These are phyloP conservation scores for Brettanomyces anomalus DNA, from an alignment of 805 yeast species.

Conservation along the genomic window DNA sequence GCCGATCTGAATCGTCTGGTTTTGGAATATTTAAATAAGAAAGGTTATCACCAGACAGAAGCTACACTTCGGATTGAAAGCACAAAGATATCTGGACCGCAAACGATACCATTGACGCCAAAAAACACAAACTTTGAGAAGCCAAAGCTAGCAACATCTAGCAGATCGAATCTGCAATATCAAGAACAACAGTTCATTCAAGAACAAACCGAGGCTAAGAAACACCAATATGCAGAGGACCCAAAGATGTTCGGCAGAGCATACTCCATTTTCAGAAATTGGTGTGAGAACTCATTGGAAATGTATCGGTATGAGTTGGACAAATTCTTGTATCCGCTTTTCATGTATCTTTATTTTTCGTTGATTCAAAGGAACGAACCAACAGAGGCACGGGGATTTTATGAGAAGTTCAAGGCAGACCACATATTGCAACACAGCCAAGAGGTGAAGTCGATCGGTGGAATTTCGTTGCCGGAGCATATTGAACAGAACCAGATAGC, in stretches of 20 bases:
- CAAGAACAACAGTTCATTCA: constrained; percentile 22
- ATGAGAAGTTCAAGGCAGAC: constrained; percentile 63
- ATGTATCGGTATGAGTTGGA: constrained; percentile 83
- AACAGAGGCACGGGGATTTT: constrained; percentile 61
- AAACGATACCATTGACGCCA: constrained; percentile 41
- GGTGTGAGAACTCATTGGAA: constrained; percentile 90
- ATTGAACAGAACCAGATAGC: constrained; percentile 77
- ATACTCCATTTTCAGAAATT: constrained; percentile 67
- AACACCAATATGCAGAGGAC: constrained; percentile 38
- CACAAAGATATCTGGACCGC: constrained; percentile 46
- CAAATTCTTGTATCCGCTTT: constrained; percentile 83
- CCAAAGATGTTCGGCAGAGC: constrained; percentile 75
- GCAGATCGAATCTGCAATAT: constrained; percentile 25
- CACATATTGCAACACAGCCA: constrained; percentile 68
- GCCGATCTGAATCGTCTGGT: constrained; percentile 90
- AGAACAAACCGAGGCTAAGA: constrained; percentile 17
- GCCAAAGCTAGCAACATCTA: constrained; percentile 27
- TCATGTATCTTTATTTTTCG: constrained; percentile 79
- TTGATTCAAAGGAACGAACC: constrained; percentile 57
- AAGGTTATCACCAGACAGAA: constrained; percentile 92
- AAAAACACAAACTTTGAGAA: constrained; percentile 27
- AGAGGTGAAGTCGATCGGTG: constrained; percentile 64
- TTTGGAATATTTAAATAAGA: constrained; percentile 82
- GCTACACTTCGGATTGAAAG: constrained; percentile 87
- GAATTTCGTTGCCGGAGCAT: constrained; percentile 74